A percentile compares a stretch with the other conserved stretches of the same genome.
Conservation (phyloP, 768 basidiomycete species). For the Mrakia frigida region DNA sequence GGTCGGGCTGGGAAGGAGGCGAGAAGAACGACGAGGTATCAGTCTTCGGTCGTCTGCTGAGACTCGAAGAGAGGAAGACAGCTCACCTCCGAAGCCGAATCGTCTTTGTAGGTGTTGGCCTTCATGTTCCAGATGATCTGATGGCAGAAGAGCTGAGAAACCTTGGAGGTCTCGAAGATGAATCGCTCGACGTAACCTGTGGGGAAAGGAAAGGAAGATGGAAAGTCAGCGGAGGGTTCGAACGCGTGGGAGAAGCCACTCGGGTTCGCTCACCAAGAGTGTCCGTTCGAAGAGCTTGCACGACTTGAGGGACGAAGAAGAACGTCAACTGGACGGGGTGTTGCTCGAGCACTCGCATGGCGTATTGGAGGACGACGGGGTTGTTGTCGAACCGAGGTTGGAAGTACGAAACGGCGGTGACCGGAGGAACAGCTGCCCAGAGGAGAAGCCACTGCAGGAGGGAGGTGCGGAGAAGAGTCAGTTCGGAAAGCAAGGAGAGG, state of each 20-base stretch:
- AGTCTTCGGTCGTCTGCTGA: too few species aligned
- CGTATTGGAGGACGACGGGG: slow-evolving; percentile 86
- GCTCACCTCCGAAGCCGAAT: slow-evolving; percentile 72
- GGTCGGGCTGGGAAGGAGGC: slow-evolving; percentile 63
- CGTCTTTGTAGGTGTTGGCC: slow-evolving; percentile 92
- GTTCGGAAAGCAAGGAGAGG: neutral
- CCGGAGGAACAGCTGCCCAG: slow-evolving; percentile 78
- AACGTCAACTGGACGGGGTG: slow-evolving; percentile 93
- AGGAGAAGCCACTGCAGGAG: slow-evolving; percentile 66
- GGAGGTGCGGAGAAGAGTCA: neutral
- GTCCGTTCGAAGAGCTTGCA: slow-evolving; percentile 89
- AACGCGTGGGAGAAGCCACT: neutral
- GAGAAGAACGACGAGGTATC: neutral
- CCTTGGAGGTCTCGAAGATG: slow-evolving; percentile 94
- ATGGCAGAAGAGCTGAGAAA: slow-evolving; percentile 96
- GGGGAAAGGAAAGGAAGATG: neutral
- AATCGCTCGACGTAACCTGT: slow-evolving; percentile 88
- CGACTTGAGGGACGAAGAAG: slow-evolving; percentile 98
- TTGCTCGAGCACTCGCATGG: slow-evolving; percentile 87
- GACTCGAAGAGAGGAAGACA: neutral
- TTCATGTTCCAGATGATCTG: slow-evolving; percentile 99
- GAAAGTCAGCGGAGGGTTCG: neutral
- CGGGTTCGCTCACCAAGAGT: slow-evolving; percentile 58
- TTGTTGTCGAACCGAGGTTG: slow-evolving; percentile 77
- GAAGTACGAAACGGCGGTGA: slow-evolving; percentile 58